A percentile compares a stretch with the other conserved stretches of the same genome.
phyloP scores from a whole-genome alignment of 441 rosid species.

The Arabidopsis hybrid region DNA sequence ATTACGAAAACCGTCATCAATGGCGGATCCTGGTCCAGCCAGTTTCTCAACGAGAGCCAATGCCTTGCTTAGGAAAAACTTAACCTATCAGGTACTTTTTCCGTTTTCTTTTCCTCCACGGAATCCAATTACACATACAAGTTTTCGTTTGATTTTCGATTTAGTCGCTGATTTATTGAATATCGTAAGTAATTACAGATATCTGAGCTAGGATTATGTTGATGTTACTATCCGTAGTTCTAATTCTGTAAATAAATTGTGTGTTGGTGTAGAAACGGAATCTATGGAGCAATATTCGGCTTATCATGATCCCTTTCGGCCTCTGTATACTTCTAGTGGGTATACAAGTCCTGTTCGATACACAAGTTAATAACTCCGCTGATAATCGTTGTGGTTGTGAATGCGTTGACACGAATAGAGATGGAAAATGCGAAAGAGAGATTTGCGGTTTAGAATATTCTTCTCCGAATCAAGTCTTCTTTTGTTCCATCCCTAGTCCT shows the following conservation, averaged over 20 bases:
- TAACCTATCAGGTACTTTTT: conserved; percentile 75
- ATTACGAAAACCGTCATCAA: conserved; percentile 23
- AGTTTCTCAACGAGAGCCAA: conserved; percentile 76
- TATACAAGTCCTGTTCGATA: conserved; percentile 59
- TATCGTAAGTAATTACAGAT: no score
- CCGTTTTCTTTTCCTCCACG: conserved; percentile 11
- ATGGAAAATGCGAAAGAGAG: conserved; percentile 54
- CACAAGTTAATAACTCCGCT: conserved; percentile 44
- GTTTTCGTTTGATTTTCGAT: neutral
- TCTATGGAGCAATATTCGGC: conserved; percentile 66
- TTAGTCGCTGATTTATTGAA: neutral
- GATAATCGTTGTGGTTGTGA: conserved; percentile 62
- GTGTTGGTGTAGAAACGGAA: conserved; percentile 81
- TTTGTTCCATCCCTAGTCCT: conserved; percentile 66
- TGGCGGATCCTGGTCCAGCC: conserved; percentile 66
- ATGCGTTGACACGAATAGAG: conserved; percentile 47
- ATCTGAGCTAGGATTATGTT: neutral
- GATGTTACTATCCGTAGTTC: neutral
- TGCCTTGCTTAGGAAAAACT: conserved; percentile 86
- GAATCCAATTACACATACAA: neutral
- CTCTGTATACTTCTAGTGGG: conserved; percentile 65
- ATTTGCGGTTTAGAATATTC: conserved; percentile 75
- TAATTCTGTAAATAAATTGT: neutral
- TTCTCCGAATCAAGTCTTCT: conserved; percentile 48
- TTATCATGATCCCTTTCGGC: conserved; percentile 70